These are phyloP conservation scores for Pichia cephalocereana DNA, from an alignment of 805 yeast species.

Conservation along the genomic window DNA sequence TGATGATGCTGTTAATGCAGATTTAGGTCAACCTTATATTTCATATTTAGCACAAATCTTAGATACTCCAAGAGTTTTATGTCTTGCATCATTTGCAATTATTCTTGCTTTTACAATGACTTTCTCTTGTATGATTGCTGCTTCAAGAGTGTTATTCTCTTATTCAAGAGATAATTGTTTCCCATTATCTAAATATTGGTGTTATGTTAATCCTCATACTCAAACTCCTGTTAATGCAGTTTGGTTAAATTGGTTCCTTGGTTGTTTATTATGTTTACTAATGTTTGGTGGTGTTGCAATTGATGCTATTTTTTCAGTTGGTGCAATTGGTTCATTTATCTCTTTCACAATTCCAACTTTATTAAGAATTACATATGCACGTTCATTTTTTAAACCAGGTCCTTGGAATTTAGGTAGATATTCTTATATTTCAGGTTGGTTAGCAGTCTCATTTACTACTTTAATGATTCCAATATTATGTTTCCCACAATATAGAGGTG, in stretches of 20 bases:
- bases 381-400: slow-evolving; percentile 47
- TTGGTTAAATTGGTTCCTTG: slow-evolving; percentile 46
- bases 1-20: slow-evolving; percentile 36
- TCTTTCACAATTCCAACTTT: slow-evolving; percentile 59
- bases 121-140: slow-evolving; percentile 54
- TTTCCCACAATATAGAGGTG: slow-evolving; percentile 42
- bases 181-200: slow-evolving; percentile 45
- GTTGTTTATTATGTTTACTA: slow-evolving; percentile 46
- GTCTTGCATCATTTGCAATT: slow-evolving; percentile 35
- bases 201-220: slow-evolving; percentile 40
- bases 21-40: slow-evolving; percentile 53
- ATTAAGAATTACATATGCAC: slow-evolving; percentile 47
- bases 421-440: slow-evolving; percentile 38
- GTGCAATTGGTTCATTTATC: slow-evolving; percentile 60
- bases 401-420: slow-evolving; percentile 57
- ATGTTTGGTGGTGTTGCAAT: slow-evolving; percentile 60
- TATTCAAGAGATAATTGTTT: slow-evolving; percentile 62
- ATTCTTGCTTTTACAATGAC: slow-evolving; percentile 41
- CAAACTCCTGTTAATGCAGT: slow-evolving; percentile 60
- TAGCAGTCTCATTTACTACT: slow-evolving; percentile 40
- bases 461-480: slow-evolving; percentile 54
- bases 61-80: slow-evolving; percentile 31
- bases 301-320: slow-evolving; percentile 64
- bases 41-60: slow-evolving; percentile 43
- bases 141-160: slow-evolving; percentile 57